These are phyloP conservation scores for Bryopsis sp. DNA, from an alignment of 139 green algal genomes.

Conservation along the genomic window DNA sequence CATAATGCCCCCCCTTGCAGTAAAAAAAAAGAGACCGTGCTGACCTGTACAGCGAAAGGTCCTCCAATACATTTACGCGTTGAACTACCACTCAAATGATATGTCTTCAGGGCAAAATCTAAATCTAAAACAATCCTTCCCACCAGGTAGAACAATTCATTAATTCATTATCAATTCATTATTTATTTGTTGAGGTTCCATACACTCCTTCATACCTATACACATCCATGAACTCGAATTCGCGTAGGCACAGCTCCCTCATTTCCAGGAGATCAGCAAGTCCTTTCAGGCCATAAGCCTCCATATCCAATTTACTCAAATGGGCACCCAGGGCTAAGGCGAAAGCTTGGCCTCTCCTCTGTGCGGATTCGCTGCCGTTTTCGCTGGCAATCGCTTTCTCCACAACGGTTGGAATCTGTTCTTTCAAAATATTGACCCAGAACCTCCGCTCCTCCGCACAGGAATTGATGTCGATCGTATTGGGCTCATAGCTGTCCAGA, in stretches of 20 bases:
- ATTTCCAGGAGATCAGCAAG: conserved; percentile 92
- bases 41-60: too few relatives aligned
- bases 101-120: too few relatives aligned
- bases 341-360: conserved; percentile 70
- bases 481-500: conserved; percentile 84
- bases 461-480: conserved; percentile 79
- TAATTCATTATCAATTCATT: too few relatives aligned
- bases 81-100: too few relatives aligned
- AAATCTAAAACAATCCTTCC: too few relatives aligned
- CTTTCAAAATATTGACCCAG: conserved; percentile 76
- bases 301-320: conserved; percentile 53
- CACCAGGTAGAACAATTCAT: too few relatives aligned
- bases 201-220: conserved; percentile 71
- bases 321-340: conserved; percentile 65
- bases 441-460: conserved; percentile 73
- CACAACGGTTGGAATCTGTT: conserved; percentile 56
- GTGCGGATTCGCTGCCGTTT: conserved; percentile 32
- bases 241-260: conserved; percentile 92
- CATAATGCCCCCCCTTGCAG: too few relatives aligned
- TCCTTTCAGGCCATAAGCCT: conserved; percentile 80
- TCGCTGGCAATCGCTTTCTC: conserved; percentile 70
- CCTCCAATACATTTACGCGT: too few relatives aligned
- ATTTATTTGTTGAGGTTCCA: too few relatives aligned
- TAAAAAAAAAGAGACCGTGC: too few relatives aligned
- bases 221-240: conserved; percentile 91